phyloP scores from a whole-genome alignment of 352 stramenopile species.

The Globisporangium nagaii region DNA sequence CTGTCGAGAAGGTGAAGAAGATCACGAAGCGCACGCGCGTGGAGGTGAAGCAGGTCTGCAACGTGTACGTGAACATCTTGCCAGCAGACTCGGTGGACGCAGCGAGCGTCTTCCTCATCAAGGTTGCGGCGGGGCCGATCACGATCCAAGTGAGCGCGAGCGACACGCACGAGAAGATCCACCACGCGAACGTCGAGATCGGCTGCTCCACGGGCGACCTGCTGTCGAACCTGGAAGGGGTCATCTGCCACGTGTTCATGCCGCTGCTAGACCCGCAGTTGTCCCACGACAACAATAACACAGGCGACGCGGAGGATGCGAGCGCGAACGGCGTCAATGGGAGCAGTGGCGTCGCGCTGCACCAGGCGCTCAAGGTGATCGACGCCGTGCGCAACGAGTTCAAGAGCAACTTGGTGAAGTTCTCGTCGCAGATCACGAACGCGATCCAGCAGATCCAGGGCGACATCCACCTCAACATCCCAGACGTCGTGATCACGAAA shows the following conservation, averaged over 20 bases:
- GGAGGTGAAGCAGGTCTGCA: constrained; percentile 49
- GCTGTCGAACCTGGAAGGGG: constrained; percentile 75
- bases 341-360: constrained; percentile 5
- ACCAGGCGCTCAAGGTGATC: constrained; percentile 74
- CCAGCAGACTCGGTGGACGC: constrained; percentile 54
- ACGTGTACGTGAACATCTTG: constrained; percentile 64
- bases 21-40: constrained; percentile 43
- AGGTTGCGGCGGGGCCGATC: constrained; percentile 49
- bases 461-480: constrained; percentile 91
- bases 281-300: constrained; percentile 21
- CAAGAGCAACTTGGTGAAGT: constrained; percentile 89
- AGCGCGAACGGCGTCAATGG: neutral
- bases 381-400: constrained; percentile 86
- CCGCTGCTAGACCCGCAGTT: constrained; percentile 77
- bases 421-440: constrained; percentile 90
- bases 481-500: constrained; percentile 88
- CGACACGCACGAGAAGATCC: constrained; percentile 40
- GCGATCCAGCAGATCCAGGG: constrained; percentile 92
- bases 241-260: constrained; percentile 89
- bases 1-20: constrained; percentile 33
- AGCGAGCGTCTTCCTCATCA: constrained; percentile 77
- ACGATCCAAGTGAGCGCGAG: constrained; percentile 23
- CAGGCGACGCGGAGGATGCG: neutral
- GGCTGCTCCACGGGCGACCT: constrained; percentile 85
- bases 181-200: constrained; percentile 74